phyloP scores from a whole-genome alignment of 2,329 filamentous ascomycete genomes.

The Aspergillus bombycis region DNA sequence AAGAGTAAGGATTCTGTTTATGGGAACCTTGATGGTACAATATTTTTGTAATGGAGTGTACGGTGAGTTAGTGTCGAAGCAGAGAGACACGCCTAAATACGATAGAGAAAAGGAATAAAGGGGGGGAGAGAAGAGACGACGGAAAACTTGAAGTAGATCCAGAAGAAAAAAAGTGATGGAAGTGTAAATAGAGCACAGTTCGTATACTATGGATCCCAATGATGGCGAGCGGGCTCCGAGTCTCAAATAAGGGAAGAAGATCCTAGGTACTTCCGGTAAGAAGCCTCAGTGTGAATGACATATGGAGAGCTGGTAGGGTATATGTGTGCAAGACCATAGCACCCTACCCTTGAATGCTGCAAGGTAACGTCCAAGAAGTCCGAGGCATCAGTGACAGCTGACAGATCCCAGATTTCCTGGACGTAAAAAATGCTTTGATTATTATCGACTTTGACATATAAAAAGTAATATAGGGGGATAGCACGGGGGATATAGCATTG shows the following conservation, averaged over 20 bases:
- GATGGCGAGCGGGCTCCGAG: not conserved
- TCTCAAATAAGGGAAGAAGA: not conserved
- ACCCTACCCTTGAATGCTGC: conserved; percentile 19
- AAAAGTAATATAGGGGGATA: conserved; percentile 10
- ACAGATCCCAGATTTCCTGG: conserved; percentile 32
- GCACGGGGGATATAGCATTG: not conserved
- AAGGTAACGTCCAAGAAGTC: conserved; percentile 23
- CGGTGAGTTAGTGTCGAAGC: not conserved
- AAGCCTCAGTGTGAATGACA: conserved; percentile 14
- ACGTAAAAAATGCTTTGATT: conserved; percentile 2
- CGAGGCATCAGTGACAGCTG: conserved; percentile 24
- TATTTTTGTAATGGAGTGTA: not conserved
- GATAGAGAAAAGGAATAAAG: not conserved
- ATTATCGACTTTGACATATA: not conserved
- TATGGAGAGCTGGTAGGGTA: conserved; percentile 22
- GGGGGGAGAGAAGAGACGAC: not conserved
- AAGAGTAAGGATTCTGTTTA: not conserved
- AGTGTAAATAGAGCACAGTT: conserved; percentile 13
- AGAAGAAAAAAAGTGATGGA: conserved; percentile 9
- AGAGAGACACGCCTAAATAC: too few species aligned
- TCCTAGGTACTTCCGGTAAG: not conserved
- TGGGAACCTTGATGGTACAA: not conserved
- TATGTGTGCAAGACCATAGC: conserved; percentile 35
- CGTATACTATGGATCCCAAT: not conserved
- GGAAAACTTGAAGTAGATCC: not conserved